These are phyloP conservation scores for Karstenula rhodostoma DNA, from an alignment of 2,329 filamentous ascomycete genomes.

Conservation along the genomic window DNA sequence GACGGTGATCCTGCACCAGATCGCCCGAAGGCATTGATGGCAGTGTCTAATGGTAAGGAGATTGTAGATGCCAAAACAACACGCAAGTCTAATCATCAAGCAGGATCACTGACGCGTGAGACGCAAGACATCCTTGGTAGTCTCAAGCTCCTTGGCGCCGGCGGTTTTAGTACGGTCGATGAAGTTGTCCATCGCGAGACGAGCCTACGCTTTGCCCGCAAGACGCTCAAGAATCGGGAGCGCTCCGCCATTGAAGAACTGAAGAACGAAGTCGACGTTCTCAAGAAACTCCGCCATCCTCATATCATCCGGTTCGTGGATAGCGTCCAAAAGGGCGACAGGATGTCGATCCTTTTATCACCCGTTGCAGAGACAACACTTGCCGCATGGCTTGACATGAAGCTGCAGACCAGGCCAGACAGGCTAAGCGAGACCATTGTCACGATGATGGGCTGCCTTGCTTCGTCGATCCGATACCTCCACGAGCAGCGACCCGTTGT, in stretches of 20 bases:
- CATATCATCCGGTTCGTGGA: slow-evolving; percentile 50
- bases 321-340: slow-evolving; percentile 46
- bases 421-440: slow-evolving; percentile 35
- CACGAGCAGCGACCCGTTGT: slow-evolving; percentile 47
- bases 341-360: slow-evolving; percentile 47
- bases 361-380: slow-evolving; percentile 49
- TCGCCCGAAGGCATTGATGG: background rate
- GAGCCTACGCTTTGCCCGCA: slow-evolving; percentile 42
- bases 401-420: slow-evolving; percentile 27
- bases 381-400: slow-evolving; percentile 42
- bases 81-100: background rate
- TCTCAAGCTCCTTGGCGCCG: slow-evolving; percentile 45
- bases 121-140: slow-evolving; percentile 24
- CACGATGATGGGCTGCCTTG: slow-evolving; percentile 49
- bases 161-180: slow-evolving; percentile 49
- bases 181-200: slow-evolving; percentile 48
- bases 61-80: background rate
- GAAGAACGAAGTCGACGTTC: slow-evolving; percentile 45
- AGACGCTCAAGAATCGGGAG: slow-evolving; percentile 49
- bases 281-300: slow-evolving; percentile 50
- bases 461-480: slow-evolving; percentile 45
- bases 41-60: background rate
- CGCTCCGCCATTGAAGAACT: slow-evolving; percentile 42
- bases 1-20: slow-evolving; percentile 7
- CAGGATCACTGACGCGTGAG: background rate